phyloP scores from a whole-genome alignment of 1,139 yeast genomes.

The Komagataea norvegica region DNA sequence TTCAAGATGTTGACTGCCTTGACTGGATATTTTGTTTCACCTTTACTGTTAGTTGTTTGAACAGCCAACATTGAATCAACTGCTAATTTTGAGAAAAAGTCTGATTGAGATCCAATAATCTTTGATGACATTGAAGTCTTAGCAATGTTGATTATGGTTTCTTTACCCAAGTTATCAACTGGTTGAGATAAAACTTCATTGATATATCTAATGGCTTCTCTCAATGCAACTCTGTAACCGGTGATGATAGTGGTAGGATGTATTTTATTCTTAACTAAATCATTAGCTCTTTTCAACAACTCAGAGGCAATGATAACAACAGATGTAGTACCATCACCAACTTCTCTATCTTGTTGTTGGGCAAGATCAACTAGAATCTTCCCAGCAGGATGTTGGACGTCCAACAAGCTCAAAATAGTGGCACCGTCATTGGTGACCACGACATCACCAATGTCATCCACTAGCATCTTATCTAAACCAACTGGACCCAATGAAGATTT shows the following conservation, averaged over 20 bases:
- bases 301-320: slow-evolving; percentile 96
- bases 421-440: slow-evolving; percentile 99
- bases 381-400: slow-evolving; percentile 99
- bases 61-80: slow-evolving; percentile 97
- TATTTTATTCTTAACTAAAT: slow-evolving; percentile 84
- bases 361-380: slow-evolving; percentile 95
- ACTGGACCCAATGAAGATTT: slow-evolving; percentile 97
- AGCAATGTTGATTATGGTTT: slow-evolving; percentile 79
- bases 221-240: slow-evolving; percentile 89
- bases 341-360: slow-evolving; percentile 98
- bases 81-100: slow-evolving; percentile 83
- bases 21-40: slow-evolving; percentile 90
- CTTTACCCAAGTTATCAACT: slow-evolving; percentile 81
- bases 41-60: slow-evolving; percentile 82
- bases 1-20: slow-evolving; percentile 95
- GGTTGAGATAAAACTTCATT: slow-evolving; percentile 78
- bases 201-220: slow-evolving; percentile 88
- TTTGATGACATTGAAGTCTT: slow-evolving; percentile 97
- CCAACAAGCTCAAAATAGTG: slow-evolving; percentile 82
- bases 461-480: slow-evolving; percentile 97
- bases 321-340: slow-evolving; percentile 97
- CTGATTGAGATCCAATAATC: slow-evolving; percentile 94
- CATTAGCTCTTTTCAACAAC: slow-evolving; percentile 87
- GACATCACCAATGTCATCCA: slow-evolving; percentile 98
- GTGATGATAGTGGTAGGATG: slow-evolving; percentile 98